Evolutionary conservation across 305 asterid genomes (phyloP), one percentile per base, ranked within the genome.

Genomic region (Rubia balearica): DNA sequence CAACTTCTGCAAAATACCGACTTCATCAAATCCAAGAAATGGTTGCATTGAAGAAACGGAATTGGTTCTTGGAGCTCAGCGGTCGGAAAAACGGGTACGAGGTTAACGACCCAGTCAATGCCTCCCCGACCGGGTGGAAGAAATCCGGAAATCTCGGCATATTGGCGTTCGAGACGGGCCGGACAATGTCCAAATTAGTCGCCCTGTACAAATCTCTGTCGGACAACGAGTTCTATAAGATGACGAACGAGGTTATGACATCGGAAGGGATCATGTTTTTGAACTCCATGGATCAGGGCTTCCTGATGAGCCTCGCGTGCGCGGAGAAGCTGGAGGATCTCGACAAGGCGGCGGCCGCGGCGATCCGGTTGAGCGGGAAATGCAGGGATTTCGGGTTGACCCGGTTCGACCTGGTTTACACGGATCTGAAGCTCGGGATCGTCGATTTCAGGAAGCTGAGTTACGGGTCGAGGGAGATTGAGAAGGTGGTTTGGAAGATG

Each of bases 311-410:
- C 85, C 86, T 91, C 7, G 94, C 92, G 2, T 84, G 87, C 71
- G 86, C 89, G 0, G 98, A 92, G 75, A 74, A 82, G 79, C 81
- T 89, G 9, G 96, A 88, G 17, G 96, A 89, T 73, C 96, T 92
- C 43, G 96, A 90, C 64, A 86, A 86, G 27, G 85, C 82, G 0
- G 90, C 90, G 0, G 65, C 72, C 0, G 81, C 78, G 3, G 96
- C 90, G 33, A 72, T 93, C 24, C 78, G 96, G 6, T 63, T 89
- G 12, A 91, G 92, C 42, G 84, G 81, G 73, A 87, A 83, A 71
- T 92, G 94, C 76, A 60, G 22, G 19, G 92, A 83, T 66, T 73
- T 78, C 8, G 88, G 85, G 22, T 79, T 89, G 42, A 84, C 73
- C 27, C 73, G 82, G 5, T 91, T 89, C 68, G 89, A 85, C 65